A percentile compares a stretch with the other conserved stretches of the same genome.
phyloP scores from a whole-genome alignment of 306 rosid genomes.

The Fagus sylvatica region DNA sequence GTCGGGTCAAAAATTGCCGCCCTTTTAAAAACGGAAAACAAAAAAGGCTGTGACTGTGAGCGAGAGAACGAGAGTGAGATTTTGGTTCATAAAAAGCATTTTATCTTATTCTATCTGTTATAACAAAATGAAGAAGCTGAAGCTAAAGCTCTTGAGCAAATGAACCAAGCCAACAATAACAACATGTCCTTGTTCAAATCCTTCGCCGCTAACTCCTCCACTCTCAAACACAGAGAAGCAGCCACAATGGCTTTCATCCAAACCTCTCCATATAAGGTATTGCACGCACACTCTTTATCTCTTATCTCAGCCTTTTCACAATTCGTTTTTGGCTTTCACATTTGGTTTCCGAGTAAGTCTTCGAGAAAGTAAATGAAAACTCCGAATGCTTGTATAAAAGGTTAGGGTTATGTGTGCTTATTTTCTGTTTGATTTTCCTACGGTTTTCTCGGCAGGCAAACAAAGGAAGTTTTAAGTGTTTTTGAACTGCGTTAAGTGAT shows the following conservation, averaged over 20 bases:
- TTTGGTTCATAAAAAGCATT: conserved; percentile 12
- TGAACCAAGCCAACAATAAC: conserved; percentile 29
- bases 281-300: not conserved
- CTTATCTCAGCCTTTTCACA: not conserved
- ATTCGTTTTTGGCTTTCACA: not conserved
- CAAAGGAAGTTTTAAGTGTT: not conserved
- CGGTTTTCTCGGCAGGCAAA: not conserved
- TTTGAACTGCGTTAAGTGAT: not conserved
- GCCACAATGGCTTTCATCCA: conserved; percentile 53
- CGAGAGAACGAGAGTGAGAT: not conserved
- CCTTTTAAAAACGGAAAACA: not conserved
- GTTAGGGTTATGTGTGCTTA: not conserved
- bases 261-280: conserved; percentile 64
- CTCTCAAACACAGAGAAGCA: conserved; percentile 44
- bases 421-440: not conserved
- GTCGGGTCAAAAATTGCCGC: conserved; percentile 5
- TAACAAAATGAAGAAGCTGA: conserved; percentile 24
- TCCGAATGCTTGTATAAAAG: not conserved
- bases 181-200: conserved; percentile 49
- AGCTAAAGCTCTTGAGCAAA: conserved; percentile 8
- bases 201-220: conserved; percentile 51
- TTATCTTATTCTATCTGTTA: conserved; percentile 22
- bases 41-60: not conserved
- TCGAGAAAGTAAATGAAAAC: not conserved
- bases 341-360: conserved; percentile 4